Base-by-base conservation (phyloP, 2,329 filamentous ascomycete genomes). In the Nemania serpens region DNA sequence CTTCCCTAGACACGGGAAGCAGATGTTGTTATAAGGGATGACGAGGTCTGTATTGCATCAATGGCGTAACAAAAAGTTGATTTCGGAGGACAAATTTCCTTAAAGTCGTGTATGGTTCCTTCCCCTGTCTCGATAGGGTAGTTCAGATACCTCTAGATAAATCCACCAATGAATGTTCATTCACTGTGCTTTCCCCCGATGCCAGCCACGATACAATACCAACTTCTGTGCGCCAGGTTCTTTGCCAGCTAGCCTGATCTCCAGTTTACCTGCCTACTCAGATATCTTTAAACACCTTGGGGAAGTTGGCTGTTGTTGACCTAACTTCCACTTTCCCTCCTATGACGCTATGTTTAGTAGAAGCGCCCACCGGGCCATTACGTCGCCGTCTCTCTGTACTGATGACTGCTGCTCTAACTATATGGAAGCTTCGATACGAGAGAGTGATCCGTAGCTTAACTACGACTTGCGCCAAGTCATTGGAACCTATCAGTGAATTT, bases 21-120 rank as follows among this genome's bases (percentile, higher is more conserved):
- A 76, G 75, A 75, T 68, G 63, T 69, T 71, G 71, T 73, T 71
- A 68, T 62, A 77, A 72, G 78, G 79, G 76, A 82, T 82, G 81
- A 82, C 74, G 78, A 79, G 78, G 77, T 77, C 76, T 79, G 72
- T 75, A 78, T 79, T 82, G 80, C 79, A 81, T 82, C 70, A 74
- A 72, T 72, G 79, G 81, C 80, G 80, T 79, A 77, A 64, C 22
- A 66, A 74, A 76, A 76, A 79, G 74, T 72, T 70, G 64, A 29
- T 45, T 61, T 58, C 33, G 53, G 54, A 51, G 55, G 56, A 46
- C 13, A 22, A 12, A 13, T 57, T 41, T 59, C 52, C 20, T 63
- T 33, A n/a, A n/a, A n/a, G 10, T 51, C 25, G 47, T 58, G 55
- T 46, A 20, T 18, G 25, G 12, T 37, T 37, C 29, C 20, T 34